These are phyloP conservation scores for Acanthamoeba castellanii DNA, from an alignment of 208 protist genomes.

Conservation along the genomic window DNA sequence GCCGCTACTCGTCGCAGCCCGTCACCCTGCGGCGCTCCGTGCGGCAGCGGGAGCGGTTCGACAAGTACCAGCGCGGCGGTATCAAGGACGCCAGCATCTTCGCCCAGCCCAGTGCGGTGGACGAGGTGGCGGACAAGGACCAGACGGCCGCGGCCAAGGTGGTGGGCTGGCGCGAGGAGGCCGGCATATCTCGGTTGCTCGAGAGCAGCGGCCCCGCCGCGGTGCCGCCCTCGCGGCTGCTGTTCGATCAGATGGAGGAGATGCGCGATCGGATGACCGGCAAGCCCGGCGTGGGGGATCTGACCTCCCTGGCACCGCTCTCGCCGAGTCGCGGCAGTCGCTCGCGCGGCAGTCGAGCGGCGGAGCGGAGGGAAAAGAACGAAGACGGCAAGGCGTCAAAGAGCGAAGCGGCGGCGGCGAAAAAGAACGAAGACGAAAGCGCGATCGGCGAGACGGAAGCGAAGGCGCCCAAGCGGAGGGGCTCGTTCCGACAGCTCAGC, in stretches of 20 bases:
- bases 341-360: neutral
- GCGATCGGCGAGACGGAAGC: neutral
- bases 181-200: neutral
- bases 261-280: neutral
- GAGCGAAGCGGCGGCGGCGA: neutral
- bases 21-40: conserved; percentile 18
- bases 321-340: neutral
- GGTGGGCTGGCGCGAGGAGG: neutral
- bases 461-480: neutral
- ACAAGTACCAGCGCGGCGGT: neutral
- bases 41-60: conserved; percentile 5
- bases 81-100: neutral
- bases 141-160: neutral
- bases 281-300: neutral
- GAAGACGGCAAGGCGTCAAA: conserved; percentile 32
- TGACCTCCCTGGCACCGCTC: neutral
- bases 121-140: neutral
- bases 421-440: neutral
- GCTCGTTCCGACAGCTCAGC: conserved; percentile 51
- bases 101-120: neutral
- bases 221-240: neutral
- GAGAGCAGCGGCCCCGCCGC: neutral
- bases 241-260: conserved; percentile 52
- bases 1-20: conserved; percentile 17
- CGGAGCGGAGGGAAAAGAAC: neutral